Evolutionary conservation across 129 eudicot species (phyloP).

Genomic region (Mikania micrantha): DNA sequence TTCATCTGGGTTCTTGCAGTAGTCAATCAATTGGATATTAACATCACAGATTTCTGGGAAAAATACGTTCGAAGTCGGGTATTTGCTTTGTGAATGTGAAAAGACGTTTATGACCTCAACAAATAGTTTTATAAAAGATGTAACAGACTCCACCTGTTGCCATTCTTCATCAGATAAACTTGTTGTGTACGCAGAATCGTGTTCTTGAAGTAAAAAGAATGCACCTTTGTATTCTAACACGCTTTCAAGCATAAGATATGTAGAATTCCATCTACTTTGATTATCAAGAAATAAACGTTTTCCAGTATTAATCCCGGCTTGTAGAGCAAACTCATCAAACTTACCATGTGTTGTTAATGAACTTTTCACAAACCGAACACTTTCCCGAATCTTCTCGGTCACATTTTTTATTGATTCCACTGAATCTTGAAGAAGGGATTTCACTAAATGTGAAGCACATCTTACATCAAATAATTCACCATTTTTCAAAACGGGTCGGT

Average conservation of each 20-base stretch:
- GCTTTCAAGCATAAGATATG: constrained; percentile 69
- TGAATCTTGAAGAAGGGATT: constrained; percentile 57
- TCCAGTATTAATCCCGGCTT: constrained; percentile 43
- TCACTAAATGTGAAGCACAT: constrained; percentile 57
- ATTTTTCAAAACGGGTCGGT: constrained; percentile 58
- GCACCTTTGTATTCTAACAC: constrained; percentile 64
- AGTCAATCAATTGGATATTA: constrained; percentile 61
- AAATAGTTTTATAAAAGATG: constrained; percentile 62
- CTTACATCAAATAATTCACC: constrained; percentile 72
- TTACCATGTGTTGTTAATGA: constrained; percentile 49
- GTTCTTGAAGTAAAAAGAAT: constrained; percentile 54
- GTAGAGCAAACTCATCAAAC: constrained; percentile 61
- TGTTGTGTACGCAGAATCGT: constrained; percentile 45
- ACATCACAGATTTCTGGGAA: constrained; percentile 87
- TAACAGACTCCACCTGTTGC: constrained; percentile 50
- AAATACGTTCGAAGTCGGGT: constrained; percentile 68
- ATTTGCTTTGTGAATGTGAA: constrained; percentile 42
- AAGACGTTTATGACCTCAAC: constrained; percentile 56
- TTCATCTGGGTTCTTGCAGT: constrained; percentile 80
- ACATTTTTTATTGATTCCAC: constrained; percentile 52
- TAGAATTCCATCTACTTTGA: constrained; percentile 64
- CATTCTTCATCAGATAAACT: constrained; percentile 72
- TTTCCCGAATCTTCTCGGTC: constrained; percentile 63
- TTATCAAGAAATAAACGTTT: constrained; percentile 58
- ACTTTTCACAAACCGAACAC: constrained; percentile 52